Percentiles rank a stretch among this genome's conserved stretches.
Conservation (phyloP, 495 filamentous ascomycete genomes). For the Halenospora varia region DNA sequence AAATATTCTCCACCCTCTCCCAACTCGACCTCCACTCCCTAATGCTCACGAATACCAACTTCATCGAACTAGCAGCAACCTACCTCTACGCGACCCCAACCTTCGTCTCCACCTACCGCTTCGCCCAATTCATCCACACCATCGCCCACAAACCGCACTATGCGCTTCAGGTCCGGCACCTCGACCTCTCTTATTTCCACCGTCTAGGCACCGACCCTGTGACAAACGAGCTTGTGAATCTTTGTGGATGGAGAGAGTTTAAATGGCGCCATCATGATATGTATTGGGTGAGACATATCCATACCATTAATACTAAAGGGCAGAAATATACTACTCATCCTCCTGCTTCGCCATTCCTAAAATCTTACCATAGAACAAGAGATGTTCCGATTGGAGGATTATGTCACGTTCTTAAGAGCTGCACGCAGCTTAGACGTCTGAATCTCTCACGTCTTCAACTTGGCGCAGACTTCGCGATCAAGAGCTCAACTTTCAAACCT, state of each 20-base stretch:
- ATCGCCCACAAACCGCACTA: constrained; percentile 26
- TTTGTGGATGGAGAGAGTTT: constrained; percentile 30
- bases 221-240: background rate
- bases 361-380: constrained; percentile 22
- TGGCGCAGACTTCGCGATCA: constrained; percentile 27
- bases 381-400: constrained; percentile 30
- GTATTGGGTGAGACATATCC: background rate
- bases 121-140: constrained; percentile 35
- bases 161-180: constrained; percentile 28
- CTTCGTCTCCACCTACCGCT: constrained; percentile 34
- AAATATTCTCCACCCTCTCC: constrained; percentile 25
- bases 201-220: background rate
- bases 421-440: constrained; percentile 18
- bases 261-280: constrained; percentile 12
- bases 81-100: constrained; percentile 27
- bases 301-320: background rate
- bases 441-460: constrained; percentile 28
- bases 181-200: constrained; percentile 25
- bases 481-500: constrained; percentile 17
- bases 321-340: constrained; percentile 8
- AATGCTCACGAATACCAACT: constrained; percentile 22
- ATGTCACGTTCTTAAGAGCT: constrained; percentile 27
- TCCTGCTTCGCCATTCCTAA: constrained; percentile 25
- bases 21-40: constrained; percentile 27
- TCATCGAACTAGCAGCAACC: constrained; percentile 25